phyloP scores from a whole-genome alignment of 2,329 filamentous ascomycete genomes.

The Daldinia sp. region DNA sequence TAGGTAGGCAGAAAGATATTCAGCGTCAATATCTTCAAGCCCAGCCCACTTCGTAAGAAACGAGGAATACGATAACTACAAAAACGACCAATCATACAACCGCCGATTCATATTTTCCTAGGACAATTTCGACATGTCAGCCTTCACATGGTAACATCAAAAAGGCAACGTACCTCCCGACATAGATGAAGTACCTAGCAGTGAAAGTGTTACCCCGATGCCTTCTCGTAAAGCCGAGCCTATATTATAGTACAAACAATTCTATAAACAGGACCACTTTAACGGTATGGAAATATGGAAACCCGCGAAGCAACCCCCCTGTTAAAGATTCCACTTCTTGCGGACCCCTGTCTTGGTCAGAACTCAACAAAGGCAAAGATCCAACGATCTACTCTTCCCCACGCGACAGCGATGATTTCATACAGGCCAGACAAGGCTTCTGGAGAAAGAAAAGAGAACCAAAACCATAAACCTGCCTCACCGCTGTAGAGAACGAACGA shows the following conservation, averaged over 20 bases:
- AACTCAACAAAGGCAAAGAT: slow-evolving; percentile 17
- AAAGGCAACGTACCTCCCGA: not conserved
- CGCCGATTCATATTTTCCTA: not conserved
- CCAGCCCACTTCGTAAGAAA: not conserved
- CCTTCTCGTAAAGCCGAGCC: not conserved
- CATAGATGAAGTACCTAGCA: not conserved
- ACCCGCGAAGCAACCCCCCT: not conserved
- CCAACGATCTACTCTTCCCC: slow-evolving; percentile 6
- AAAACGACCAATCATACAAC: not conserved
- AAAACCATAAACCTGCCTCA: not conserved
- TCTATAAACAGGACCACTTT: not conserved
- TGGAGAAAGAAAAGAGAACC: not conserved
- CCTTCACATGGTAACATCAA: not conserved
- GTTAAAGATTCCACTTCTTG: not conserved
- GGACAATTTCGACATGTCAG: not conserved
- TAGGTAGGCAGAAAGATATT: not conserved
- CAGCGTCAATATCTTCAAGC: not conserved
- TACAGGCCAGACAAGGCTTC: not conserved
- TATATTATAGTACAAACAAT: not conserved
- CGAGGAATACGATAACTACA: not conserved
- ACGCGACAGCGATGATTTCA: slow-evolving; percentile 24
- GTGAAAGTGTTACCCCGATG: not conserved
- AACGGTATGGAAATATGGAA: not conserved
- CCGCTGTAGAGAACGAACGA: not conserved
- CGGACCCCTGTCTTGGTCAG: slow-evolving; percentile 1